A percentile compares a stretch with the other conserved stretches of the same genome.
These are phyloP conservation scores for Parafenestella ontariensis DNA, from an alignment of 2,329 filamentous ascomycete genomes.

Conservation along the genomic window DNA sequence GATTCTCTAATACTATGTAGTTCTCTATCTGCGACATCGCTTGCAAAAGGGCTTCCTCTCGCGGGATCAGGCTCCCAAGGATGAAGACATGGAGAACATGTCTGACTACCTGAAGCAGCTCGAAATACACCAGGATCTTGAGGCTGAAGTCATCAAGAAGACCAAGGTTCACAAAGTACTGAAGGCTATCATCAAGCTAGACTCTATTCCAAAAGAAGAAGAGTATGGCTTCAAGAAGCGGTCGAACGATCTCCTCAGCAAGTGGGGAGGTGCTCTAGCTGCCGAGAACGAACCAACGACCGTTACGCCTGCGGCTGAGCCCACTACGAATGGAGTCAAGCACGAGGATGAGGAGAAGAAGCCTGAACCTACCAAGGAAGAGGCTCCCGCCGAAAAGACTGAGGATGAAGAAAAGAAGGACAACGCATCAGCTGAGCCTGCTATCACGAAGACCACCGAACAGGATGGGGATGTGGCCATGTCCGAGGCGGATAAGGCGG, in stretches of 20 bases:
- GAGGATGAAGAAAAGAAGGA: slow-evolving; percentile 32
- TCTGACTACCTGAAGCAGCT: slow-evolving; percentile 80
- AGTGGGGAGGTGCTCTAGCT: slow-evolving; percentile 82
- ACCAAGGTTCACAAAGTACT: slow-evolving; percentile 99
- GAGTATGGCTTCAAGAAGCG: slow-evolving; percentile 89
- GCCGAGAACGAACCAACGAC: slow-evolving; percentile 37
- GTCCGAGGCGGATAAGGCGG: slow-evolving; percentile 31
- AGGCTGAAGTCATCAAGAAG: slow-evolving; percentile 83
- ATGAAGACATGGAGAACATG: slow-evolving; percentile 82
- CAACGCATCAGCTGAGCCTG: slow-evolving; percentile 27
- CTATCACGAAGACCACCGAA: slow-evolving; percentile 27
- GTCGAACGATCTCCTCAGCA: slow-evolving; percentile 78
- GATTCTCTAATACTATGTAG: slow-evolving; percentile 49
- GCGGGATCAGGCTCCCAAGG: slow-evolving; percentile 82
- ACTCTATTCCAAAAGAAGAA: slow-evolving; percentile 78
- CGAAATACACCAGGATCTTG: slow-evolving; percentile 80
- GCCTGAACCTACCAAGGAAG: slow-evolving; percentile 38
- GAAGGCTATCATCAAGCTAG: slow-evolving; percentile 89
- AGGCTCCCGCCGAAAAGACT: slow-evolving; percentile 47
- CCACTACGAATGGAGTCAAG: slow-evolving; percentile 45
- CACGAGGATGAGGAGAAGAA: slow-evolving; percentile 47
- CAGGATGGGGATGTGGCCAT: slow-evolving; percentile 36
- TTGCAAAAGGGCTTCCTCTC: slow-evolving; percentile 93
- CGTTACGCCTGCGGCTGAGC: slow-evolving; percentile 20
- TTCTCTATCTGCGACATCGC: slow-evolving; percentile 93